These are phyloP conservation scores for Hanseniaspora lindneri DNA, from an alignment of 805 yeast species.

Conservation along the genomic window DNA sequence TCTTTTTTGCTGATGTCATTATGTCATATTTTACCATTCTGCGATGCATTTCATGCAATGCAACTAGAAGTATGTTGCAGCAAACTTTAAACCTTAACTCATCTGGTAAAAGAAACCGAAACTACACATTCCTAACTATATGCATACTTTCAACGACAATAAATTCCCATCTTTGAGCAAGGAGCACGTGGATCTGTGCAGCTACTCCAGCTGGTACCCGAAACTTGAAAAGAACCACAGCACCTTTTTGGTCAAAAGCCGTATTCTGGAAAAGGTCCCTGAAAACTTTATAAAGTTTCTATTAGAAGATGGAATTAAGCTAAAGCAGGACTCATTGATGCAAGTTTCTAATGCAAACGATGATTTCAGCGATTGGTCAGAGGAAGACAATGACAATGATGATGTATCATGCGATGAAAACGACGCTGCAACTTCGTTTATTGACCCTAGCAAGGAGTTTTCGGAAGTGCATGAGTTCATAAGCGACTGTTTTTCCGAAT, in stretches of 20 bases:
- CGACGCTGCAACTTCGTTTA: slow-evolving; percentile 10
- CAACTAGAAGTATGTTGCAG: too few species aligned
- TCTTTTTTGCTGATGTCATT: too few species aligned
- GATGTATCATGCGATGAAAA: slow-evolving; percentile 21
- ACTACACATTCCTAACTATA: too few species aligned
- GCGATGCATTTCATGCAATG: too few species aligned
- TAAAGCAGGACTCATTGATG: slow-evolving; percentile 36
- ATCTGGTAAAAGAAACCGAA: too few species aligned
- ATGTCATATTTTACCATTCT: too few species aligned
- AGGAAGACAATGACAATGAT: slow-evolving; percentile 25
- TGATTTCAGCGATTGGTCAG: slow-evolving; percentile 69
- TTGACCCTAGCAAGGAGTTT: slow-evolving; percentile 42
- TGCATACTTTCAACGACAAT: slow-evolving; percentile 9
- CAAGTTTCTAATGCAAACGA: slow-evolving; percentile 31
- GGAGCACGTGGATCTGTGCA: slow-evolving; percentile 40
- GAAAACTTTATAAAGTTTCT: slow-evolving; percentile 47
- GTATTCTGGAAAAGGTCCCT: slow-evolving; percentile 50
- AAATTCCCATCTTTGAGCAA: slow-evolving; percentile 24
- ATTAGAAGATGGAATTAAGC: slow-evolving; percentile 52
- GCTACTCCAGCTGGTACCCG: slow-evolving; percentile 50
- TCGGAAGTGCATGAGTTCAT: slow-evolving; percentile 49
- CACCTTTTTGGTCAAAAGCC: slow-evolving; percentile 10
- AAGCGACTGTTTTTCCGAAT: slow-evolving; percentile 33
- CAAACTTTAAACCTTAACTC: too few species aligned
- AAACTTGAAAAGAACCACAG: slow-evolving; percentile 30